Percentiles rank a stretch among this genome's conserved stretches.
Conservation (phyloP, 768 basidiomycete species). For the Phylloporus rhodoxanthus region DNA sequence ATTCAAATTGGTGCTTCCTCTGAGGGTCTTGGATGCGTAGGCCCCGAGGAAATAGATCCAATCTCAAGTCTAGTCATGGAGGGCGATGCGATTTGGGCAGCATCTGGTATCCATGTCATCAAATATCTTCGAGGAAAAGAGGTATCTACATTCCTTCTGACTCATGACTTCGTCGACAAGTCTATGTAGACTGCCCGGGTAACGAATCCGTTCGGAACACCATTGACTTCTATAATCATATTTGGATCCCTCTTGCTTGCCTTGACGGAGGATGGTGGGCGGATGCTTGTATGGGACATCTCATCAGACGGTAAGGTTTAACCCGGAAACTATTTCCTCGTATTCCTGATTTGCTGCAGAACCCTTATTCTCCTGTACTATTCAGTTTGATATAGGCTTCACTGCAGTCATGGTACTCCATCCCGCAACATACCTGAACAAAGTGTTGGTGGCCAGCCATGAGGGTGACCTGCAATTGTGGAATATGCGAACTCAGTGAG, state of each 20-base stretch:
- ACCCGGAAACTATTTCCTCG: background rate
- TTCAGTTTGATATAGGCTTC: conserved; percentile 80
- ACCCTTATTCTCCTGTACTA: conserved; percentile 39
- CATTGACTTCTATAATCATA: conserved; percentile 60
- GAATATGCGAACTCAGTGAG: conserved; percentile 83
- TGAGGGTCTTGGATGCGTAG: conserved; percentile 35
- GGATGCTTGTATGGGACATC: conserved; percentile 75
- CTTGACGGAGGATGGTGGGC: conserved; percentile 69
- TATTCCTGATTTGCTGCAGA: conserved; percentile 13
- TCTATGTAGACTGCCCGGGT: conserved; percentile 43
- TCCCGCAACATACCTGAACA: conserved; percentile 95
- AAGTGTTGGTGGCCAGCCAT: conserved; percentile 77
- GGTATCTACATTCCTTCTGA: conserved; percentile 35
- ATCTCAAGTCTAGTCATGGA: conserved; percentile 79
- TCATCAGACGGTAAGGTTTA: conserved; percentile 49
- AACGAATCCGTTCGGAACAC: conserved; percentile 57
- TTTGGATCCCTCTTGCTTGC: conserved; percentile 81
- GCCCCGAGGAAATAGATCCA: conserved; percentile 69
- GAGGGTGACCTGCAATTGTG: conserved; percentile 87
- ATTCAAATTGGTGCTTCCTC: background rate
- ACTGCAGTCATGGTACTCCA: conserved; percentile 83
- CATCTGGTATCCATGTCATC: conserved; percentile 60
- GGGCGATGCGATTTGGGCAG: conserved; percentile 79
- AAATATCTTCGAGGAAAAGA: conserved; percentile 89
- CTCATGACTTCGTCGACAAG: conserved; percentile 4